A percentile compares a stretch with the other conserved stretches of the same genome.
These are phyloP conservation scores for Penicillium sp. DNA, from an alignment of 2,329 filamentous ascomycete genomes.

Conservation along the genomic window DNA sequence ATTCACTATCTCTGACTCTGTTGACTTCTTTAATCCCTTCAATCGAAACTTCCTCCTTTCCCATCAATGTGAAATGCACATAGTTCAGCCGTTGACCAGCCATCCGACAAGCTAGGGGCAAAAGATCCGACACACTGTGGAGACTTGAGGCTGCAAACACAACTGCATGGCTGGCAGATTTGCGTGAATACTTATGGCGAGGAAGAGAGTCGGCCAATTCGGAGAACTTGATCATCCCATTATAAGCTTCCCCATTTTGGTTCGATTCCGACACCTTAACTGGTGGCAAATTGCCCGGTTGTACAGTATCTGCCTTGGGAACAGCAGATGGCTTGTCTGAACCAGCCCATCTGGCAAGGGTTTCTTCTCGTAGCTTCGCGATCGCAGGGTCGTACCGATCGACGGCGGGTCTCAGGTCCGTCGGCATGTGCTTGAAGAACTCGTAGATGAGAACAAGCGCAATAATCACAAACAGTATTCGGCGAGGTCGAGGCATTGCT, in stretches of 20 bases:
- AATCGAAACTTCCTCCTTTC: conserved; percentile 66
- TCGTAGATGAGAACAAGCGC: conserved; percentile 57
- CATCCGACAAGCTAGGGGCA: conserved; percentile 89
- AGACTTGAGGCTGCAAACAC: conserved; percentile 76
- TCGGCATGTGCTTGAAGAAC: conserved; percentile 63
- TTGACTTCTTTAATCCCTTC: conserved; percentile 72
- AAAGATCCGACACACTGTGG: conserved; percentile 66
- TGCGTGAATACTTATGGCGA: conserved; percentile 49
- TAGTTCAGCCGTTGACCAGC: conserved; percentile 63
- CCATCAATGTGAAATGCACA: conserved; percentile 80
- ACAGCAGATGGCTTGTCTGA: conserved; percentile 6
- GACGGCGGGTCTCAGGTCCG: conserved; percentile 38
- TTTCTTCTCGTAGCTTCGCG: conserved; percentile 15
- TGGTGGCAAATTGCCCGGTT: conserved; percentile 8
- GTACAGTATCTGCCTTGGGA: conserved; percentile 10
- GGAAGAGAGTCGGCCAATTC: conserved; percentile 63
- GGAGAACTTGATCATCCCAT: conserved; percentile 68
- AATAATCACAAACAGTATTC: conserved; percentile 48
- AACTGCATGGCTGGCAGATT: conserved; percentile 62
- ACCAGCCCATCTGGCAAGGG: conserved; percentile 2
- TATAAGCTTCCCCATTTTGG: conserved; percentile 45
- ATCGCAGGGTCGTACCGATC: conserved; percentile 30
- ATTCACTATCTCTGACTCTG: conserved; percentile 65
- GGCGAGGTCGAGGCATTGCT: conserved; percentile 43
- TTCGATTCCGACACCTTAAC: conserved; percentile 14